Evolutionary conservation across 495 filamentous ascomycete genomes (phyloP).

Genomic region (Aspergillus bertholletiae): DNA sequence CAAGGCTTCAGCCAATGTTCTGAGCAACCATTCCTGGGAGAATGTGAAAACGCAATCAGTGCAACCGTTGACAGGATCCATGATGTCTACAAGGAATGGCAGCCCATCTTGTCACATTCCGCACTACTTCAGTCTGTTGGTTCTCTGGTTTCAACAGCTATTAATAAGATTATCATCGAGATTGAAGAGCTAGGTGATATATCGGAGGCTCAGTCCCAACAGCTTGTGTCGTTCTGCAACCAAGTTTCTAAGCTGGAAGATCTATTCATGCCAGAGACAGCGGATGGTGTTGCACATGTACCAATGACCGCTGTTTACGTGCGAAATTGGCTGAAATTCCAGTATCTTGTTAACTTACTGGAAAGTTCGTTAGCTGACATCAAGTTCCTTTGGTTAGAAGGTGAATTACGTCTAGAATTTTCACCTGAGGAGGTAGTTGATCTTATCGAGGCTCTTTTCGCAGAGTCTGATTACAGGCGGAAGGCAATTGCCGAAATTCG

Average conservation of each 20-base stretch:
- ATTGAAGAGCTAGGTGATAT: slow-evolving; percentile 86
- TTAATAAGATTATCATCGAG: slow-evolving; percentile 77
- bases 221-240: slow-evolving; percentile 69
- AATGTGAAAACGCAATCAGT: slow-evolving; percentile 68
- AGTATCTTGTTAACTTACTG: slow-evolving; percentile 83
- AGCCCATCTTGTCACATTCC: slow-evolving; percentile 73
- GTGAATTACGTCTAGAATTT: slow-evolving; percentile 80
- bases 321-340: slow-evolving; percentile 80
- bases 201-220: slow-evolving; percentile 79
- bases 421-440: slow-evolving; percentile 81
- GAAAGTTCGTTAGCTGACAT: slow-evolving; percentile 90
- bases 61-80: slow-evolving; percentile 65
- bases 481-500: slow-evolving; percentile 78
- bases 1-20: slow-evolving; percentile 63
- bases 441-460: slow-evolving; percentile 83
- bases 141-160: slow-evolving; percentile 72
- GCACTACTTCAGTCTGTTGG: slow-evolving; percentile 83
- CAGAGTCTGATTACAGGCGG: slow-evolving; percentile 75
- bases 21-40: slow-evolving; percentile 55
- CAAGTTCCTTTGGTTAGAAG: slow-evolving; percentile 81
- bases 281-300: slow-evolving; percentile 35
- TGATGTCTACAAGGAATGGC: slow-evolving; percentile 70
- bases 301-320: slow-evolving; percentile 78
- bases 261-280: slow-evolving; percentile 62
- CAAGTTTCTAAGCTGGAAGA: slow-evolving; percentile 68